Evolutionary conservation across 2,329 filamentous ascomycete genomes (phyloP).

Genomic region (Cladosporium sphaerospermum): DNA sequence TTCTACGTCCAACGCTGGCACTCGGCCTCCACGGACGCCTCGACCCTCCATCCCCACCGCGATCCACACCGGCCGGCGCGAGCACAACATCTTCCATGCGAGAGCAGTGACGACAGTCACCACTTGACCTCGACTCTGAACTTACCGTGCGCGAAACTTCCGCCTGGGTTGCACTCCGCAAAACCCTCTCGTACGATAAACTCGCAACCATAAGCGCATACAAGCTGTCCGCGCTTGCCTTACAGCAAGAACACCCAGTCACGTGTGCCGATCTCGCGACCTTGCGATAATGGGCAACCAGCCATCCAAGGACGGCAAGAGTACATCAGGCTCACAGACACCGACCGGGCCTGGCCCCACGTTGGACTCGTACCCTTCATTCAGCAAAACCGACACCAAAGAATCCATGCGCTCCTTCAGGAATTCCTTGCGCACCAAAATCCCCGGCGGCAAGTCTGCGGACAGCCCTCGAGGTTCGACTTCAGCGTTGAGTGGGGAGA

Average conservation of each 20-base stretch:
- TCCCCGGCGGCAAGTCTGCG: slow-evolving; percentile 59
- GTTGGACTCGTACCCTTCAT: slow-evolving; percentile 82
- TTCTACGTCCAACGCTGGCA: not conserved
- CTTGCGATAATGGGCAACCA: slow-evolving; percentile 63
- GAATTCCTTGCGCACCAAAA: slow-evolving; percentile 77
- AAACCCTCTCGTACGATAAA: too few relatives aligned
- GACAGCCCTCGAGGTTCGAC: slow-evolving; percentile 79
- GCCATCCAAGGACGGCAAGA: slow-evolving; percentile 54
- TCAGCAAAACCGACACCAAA: slow-evolving; percentile 86
- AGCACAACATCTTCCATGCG: not conserved
- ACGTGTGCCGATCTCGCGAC: not conserved
- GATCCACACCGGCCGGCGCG: not conserved
- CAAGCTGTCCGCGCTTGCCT: not conserved
- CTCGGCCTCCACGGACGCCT: not conserved
- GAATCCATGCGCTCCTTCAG: slow-evolving; percentile 84
- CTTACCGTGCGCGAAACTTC: not conserved
- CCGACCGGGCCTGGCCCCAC: slow-evolving; percentile 48
- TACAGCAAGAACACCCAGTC: not conserved
- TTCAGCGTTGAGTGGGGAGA: slow-evolving; percentile 47
- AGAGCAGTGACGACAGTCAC: not conserved
- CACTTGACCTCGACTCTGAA: not conserved
- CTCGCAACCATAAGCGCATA: not conserved
- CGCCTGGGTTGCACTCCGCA: not conserved
- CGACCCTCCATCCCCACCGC: not conserved
- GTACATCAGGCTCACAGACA: slow-evolving; percentile 37